phyloP scores from a whole-genome alignment of 495 filamentous ascomycete species.

The Acidomyces sp. region DNA sequence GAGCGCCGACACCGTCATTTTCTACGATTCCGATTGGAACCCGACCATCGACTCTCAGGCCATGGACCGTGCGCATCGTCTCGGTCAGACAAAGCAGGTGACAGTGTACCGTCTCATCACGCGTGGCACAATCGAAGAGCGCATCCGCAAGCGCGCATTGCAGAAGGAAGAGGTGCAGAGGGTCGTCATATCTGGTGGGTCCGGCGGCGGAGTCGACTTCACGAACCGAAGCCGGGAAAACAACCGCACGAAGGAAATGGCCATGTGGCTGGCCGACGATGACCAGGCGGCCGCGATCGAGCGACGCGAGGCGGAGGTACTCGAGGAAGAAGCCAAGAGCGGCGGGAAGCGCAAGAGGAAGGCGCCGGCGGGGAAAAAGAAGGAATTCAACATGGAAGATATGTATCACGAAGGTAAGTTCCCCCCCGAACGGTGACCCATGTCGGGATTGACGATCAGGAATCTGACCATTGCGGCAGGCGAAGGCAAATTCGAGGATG shows the following conservation, averaged over 20 bases:
- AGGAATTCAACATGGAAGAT: conserved; percentile 71
- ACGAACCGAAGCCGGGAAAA: conserved; percentile 81
- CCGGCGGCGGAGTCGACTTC: conserved; percentile 71
- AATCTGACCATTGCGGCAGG: too few relatives aligned
- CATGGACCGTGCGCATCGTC: conserved; percentile 97
- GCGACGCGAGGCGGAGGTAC: conserved; percentile 69
- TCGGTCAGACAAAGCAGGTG: conserved; percentile 91
- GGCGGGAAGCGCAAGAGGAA: conserved; percentile 53
- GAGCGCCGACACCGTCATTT: conserved; percentile 86
- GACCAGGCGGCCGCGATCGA: conserved; percentile 87
- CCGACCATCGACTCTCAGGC: conserved; percentile 96
- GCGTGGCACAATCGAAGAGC: conserved; percentile 92
- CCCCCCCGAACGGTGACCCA: too few relatives aligned
- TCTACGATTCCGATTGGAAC: conserved; percentile 99
- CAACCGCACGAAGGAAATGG: conserved; percentile 89
- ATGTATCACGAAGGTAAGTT: conserved; percentile 95
- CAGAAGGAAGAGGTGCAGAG: conserved; percentile 99
- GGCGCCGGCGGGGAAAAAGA: conserved; percentile 33
- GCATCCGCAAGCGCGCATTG: conserved; percentile 89
- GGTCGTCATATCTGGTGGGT: conserved; percentile 76
- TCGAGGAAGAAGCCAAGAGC: conserved; percentile 43
- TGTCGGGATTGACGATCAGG: too few relatives aligned
- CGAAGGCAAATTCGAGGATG: conserved; percentile 87
- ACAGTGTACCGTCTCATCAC: conserved; percentile 97
- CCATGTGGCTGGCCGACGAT: conserved; percentile 92